Evolutionary conservation across 768 basidiomycete genomes (phyloP).

Genomic region (Leccinum subtestaceum): DNA sequence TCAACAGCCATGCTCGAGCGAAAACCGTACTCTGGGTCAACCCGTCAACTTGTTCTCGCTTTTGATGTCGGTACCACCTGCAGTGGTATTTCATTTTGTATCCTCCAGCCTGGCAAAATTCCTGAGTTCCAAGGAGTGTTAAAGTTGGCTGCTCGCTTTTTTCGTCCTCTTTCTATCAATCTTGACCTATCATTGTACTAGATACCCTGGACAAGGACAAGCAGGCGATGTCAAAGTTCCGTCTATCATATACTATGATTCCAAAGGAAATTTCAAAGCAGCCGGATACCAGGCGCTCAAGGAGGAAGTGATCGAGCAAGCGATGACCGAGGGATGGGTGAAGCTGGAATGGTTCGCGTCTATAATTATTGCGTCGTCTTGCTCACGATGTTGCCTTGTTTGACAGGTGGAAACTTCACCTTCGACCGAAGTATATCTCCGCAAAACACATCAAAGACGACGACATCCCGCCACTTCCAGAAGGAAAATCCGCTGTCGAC

Average conservation of each 20-base stretch:
- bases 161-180: neutral
- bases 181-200: neutral
- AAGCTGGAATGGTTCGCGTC: conserved; percentile 41
- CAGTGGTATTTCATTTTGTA: neutral
- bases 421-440: conserved; percentile 32
- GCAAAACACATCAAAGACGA: conserved; percentile 3
- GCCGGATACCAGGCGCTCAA: conserved; percentile 36
- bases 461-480: conserved; percentile 39
- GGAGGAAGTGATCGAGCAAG: conserved; percentile 34
- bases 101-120: neutral
- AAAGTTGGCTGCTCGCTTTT: neutral
- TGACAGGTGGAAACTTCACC: conserved; percentile 37
- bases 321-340: conserved; percentile 39
- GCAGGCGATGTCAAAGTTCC: neutral
- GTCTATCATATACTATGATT: conserved; percentile 39
- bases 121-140: neutral
- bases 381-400: too few relatives aligned
- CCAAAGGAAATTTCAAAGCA: conserved; percentile 21
- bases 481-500: conserved; percentile 34
- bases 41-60: conserved; percentile 33
- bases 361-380: conserved; percentile 3
- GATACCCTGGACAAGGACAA: neutral
- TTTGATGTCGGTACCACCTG: conserved; percentile 24
- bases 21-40: conserved; percentile 33
- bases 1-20: conserved; percentile 27